Evolutionary conservation across 768 basidiomycete genomes (phyloP).

Genomic region (Podaxis mareebaensis): DNA sequence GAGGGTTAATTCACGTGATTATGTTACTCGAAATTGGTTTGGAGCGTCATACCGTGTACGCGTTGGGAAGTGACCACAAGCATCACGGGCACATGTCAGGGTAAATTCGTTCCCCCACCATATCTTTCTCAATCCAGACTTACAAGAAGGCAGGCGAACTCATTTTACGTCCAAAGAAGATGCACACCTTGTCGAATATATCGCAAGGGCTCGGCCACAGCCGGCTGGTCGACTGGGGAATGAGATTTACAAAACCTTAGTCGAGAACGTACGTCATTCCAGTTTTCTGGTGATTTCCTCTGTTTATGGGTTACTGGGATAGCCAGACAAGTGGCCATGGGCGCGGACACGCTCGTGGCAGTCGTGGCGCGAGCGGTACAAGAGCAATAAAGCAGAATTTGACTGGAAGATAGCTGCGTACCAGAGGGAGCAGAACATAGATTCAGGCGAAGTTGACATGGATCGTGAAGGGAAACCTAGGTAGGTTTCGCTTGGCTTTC

Average conservation of each 20-base stretch:
- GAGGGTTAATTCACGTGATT: not conserved
- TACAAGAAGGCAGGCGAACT: not conserved
- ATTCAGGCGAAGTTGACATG: not conserved
- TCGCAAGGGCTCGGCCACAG: not conserved
- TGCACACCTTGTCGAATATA: not conserved
- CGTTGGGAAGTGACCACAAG: not conserved
- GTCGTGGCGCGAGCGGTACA: slow-evolving; percentile 65
- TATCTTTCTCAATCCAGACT: not conserved
- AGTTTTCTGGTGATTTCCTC: not conserved
- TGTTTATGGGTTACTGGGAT: slow-evolving; percentile 1
- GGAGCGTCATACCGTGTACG: not conserved
- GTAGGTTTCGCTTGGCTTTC: not conserved
- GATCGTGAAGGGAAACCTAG: not conserved
- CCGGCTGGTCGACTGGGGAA: not conserved
- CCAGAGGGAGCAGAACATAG: slow-evolving; percentile 20
- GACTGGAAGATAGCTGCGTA: slow-evolving; percentile 42
- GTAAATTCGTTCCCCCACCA: not conserved
- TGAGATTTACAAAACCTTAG: not conserved
- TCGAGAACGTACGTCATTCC: not conserved
- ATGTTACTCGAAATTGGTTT: not conserved
- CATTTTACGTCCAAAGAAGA: not conserved
- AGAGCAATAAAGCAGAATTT: slow-evolving; percentile 41
- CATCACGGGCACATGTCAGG: not conserved
- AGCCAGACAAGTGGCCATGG: slow-evolving; percentile 54
- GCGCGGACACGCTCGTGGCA: slow-evolving; percentile 48